Percentiles rank a stretch among this genome's conserved stretches.
Evolutionary conservation across 2,329 filamentous ascomycete species (phyloP).

Genomic region (Colletotrichum neosansevieriae): DNA sequence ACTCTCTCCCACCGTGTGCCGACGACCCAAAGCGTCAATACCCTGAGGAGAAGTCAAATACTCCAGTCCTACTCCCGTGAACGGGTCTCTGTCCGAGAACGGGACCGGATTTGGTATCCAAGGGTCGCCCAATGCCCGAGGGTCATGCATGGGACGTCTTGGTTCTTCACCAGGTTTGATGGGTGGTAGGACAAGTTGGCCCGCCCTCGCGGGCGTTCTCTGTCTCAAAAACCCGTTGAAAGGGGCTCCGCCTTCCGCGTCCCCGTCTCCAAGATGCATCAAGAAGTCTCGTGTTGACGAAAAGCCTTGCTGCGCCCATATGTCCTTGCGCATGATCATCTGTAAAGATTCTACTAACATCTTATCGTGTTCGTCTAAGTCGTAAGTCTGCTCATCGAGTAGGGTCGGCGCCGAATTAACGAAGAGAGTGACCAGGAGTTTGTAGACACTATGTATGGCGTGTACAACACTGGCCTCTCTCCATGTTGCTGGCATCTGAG

Average conservation of each 20-base stretch:
- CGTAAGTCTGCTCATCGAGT: conserved; percentile 57
- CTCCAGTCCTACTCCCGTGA: conserved; percentile 45
- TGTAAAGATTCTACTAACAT: conserved; percentile 57
- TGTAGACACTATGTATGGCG: conserved; percentile 63
- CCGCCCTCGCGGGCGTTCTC: conserved; percentile 40
- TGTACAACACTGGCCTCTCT: conserved; percentile 34
- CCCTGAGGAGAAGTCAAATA: conserved; percentile 49
- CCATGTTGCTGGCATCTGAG: conserved; percentile 22
- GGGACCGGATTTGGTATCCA: conserved; percentile 48
- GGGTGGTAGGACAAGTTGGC: conserved; percentile 49
- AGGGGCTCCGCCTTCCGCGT: conserved; percentile 49
- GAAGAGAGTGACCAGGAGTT: conserved; percentile 63
- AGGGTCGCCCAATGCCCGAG: conserved; percentile 52
- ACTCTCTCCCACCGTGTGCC: conserved; percentile 62
- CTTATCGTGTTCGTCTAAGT: conserved; percentile 59
- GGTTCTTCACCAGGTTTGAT: conserved; percentile 49
- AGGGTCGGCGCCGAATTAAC: conserved; percentile 57
- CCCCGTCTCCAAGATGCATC: conserved; percentile 59
- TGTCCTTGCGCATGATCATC: conserved; percentile 59
- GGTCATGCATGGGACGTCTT: conserved; percentile 54
- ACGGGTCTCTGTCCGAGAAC: conserved; percentile 47
- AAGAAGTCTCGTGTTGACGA: conserved; percentile 63
- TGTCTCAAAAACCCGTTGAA: conserved; percentile 38
- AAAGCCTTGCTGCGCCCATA: conserved; percentile 61
- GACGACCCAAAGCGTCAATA: conserved; percentile 49